Evolutionary conservation across 140 eudicot genomes (phyloP), one percentile per base, ranked within the genome.

Genomic region (Erigeron philadelphicus): DNA sequence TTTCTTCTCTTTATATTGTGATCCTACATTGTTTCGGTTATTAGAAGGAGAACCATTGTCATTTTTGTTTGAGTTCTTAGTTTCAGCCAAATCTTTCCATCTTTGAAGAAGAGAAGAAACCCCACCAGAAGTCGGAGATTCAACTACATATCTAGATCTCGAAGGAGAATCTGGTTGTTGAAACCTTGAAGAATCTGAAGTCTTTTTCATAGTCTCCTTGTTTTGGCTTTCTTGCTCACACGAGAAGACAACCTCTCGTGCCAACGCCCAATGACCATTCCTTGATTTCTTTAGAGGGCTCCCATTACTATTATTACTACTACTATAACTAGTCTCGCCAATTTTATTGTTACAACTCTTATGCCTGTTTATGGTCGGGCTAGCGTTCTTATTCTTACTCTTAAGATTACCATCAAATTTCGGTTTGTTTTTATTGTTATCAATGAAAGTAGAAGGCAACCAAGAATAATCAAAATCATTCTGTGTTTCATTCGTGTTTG

Each of bases 21-120:
- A 52, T 43, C 58, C 43, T 10, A 52, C 2, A 52, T 23, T 42
- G 53, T 15, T 60, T 41, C 57, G 42, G 13, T 19, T 67, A 65
- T 45, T 50, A 17, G 53, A 7, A 42, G 79, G 72, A 23, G 72
- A 75, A 18, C 2, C 19, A 21, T 55, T 71, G 5, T 16, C 63
- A 5, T 15, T 31, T 17, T 62, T 17, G 35, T 63, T 67, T 5
- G 64, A 67, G 54, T 70, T 75, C 42, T 76, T 75, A 11, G 72
- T 49, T 66, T 82, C 87, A 0, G 86, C 81, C 7, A 83, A 82
- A 54, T 67, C 82, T 49, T 78, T 72, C 97, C 97, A 91, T 71
- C 56, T 86, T 68, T 65, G 84, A 54, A 88, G 85, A 5, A 91
- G 74, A 1, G 96, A 84, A 7, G 97, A 91, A 42, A 91, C 95